Percentiles rank a stretch among this genome's conserved stretches.
Conservation (phyloP, 2,329 filamentous ascomycete genomes). For the Geosmithia putterillii region DNA sequence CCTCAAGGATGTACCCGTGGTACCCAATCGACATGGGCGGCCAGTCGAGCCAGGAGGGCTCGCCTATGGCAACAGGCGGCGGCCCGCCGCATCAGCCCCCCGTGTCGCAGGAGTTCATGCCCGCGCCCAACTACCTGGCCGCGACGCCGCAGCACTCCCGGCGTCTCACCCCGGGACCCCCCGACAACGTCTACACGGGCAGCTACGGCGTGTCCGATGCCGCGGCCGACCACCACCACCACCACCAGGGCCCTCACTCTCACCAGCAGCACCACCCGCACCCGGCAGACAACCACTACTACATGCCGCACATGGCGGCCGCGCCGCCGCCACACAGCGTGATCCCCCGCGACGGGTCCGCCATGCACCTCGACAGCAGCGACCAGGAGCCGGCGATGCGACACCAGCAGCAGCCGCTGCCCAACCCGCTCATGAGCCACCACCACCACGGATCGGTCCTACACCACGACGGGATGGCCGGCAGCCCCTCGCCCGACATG, state of each 20-base stretch:
- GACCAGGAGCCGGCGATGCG: neutral
- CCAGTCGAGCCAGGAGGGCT: conserved; percentile 28
- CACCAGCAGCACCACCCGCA: neutral
- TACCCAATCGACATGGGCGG: conserved; percentile 24
- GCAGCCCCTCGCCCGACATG: neutral
- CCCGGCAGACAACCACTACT: neutral
- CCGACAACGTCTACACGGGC: conserved; percentile 20
- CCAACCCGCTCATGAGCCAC: neutral
- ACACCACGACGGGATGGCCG: no score
- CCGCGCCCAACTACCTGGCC: conserved; percentile 24
- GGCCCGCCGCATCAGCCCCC: conserved; percentile 3
- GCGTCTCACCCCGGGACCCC: conserved; percentile 22
- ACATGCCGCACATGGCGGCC: neutral
- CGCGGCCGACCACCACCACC: neutral
- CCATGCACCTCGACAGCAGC: neutral
- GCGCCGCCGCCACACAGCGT: neutral
- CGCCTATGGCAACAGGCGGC: conserved; percentile 22
- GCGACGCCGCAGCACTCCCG: conserved; percentile 11
- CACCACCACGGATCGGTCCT: neutral
- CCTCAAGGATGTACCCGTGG: conserved; percentile 30
- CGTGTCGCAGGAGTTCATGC: conserved; percentile 21
- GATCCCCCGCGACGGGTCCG: neutral
- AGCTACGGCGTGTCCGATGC: conserved; percentile 20
- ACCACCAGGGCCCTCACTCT: neutral
- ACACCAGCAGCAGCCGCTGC: neutral